phyloP scores from a whole-genome alignment of 441 rosid genomes.

The Arabidopsis hybrid region DNA sequence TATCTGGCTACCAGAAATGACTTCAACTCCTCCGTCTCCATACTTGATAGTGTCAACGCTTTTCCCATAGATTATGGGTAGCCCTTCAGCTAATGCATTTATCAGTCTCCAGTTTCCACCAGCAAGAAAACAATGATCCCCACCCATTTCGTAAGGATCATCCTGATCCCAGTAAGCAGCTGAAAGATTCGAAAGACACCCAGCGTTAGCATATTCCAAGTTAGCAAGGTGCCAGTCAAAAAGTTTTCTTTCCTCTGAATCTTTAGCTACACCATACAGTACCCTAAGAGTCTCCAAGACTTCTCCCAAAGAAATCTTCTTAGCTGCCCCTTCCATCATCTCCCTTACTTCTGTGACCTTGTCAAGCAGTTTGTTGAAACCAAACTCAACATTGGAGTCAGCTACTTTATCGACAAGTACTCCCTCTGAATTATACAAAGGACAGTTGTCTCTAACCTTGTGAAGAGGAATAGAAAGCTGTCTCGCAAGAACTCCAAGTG shows the following conservation, averaged over 20 bases:
- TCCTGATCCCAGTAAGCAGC: conserved; percentile 99
- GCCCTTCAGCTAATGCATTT: conserved; percentile 83
- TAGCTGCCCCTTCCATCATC: conserved; percentile 69
- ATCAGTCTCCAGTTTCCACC: conserved; percentile 93
- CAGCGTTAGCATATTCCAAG: conserved; percentile 97
- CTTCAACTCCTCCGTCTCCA: conserved; percentile 66
- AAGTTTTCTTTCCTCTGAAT: conserved; percentile 71
- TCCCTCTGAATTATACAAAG: conserved; percentile 82
- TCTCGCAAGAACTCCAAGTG: conserved; percentile 96
- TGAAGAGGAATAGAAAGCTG: conserved; percentile 95
- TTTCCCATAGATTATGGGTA: conserved; percentile 78
- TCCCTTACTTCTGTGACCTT: conserved; percentile 88
- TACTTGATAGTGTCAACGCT: conserved; percentile 66
- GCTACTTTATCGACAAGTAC: conserved; percentile 63
- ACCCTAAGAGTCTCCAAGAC: conserved; percentile 82
- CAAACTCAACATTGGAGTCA: conserved; percentile 69
- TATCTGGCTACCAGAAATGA: conserved; percentile 66
- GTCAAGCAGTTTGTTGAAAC: conserved; percentile 90
- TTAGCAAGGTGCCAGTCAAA: conserved; percentile 96
- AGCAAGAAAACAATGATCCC: conserved; percentile 97
- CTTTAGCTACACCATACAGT: conserved; percentile 71
- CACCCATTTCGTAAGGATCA: conserved; percentile 98
- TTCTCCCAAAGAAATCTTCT: conserved; percentile 74
- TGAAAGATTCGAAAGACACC: conserved; percentile 86
- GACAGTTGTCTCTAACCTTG: conserved; percentile 91